phyloP scores from a whole-genome alignment of 2,329 filamentous ascomycete species.

The Pseudocercospora vitis region DNA sequence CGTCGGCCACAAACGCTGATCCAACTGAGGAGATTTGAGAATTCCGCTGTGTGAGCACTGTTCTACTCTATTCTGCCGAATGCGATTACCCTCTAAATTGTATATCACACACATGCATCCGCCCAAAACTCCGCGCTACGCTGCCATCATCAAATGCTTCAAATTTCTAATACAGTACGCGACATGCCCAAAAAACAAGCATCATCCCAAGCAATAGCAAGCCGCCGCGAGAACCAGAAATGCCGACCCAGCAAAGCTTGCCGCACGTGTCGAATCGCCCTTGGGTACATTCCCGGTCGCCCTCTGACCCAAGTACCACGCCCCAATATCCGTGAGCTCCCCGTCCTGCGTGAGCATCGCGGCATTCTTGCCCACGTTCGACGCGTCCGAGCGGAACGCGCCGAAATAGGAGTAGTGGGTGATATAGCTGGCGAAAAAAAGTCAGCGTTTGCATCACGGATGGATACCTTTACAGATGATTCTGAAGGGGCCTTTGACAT shows the following conservation, averaged over 20 bases:
- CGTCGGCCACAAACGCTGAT: no score
- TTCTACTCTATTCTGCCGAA: neutral
- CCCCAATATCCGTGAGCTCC: conserved; percentile 71
- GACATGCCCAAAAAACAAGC: neutral
- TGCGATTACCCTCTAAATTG: neutral
- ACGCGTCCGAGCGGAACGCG: conserved; percentile 63
- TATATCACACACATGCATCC: neutral
- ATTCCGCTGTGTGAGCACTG: neutral
- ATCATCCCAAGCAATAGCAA: conserved; percentile 26
- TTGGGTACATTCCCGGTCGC: conserved; percentile 42
- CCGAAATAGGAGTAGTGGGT: conserved; percentile 75
- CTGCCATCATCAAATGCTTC: conserved; percentile 3
- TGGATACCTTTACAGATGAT: no score
- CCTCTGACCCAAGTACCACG: conserved; percentile 68
- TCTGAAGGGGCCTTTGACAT: conserved; percentile 32
- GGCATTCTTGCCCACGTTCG: conserved; percentile 72
- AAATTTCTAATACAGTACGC: neutral
- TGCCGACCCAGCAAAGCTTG: conserved; percentile 33
- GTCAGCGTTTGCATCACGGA: no score
- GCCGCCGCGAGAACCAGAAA: conserved; percentile 25
- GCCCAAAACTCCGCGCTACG: conserved; percentile 1
- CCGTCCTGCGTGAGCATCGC: conserved; percentile 69
- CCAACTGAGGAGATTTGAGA: no score
- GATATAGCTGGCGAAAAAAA: conserved; percentile 51
- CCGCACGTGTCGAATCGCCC: conserved; percentile 29